A percentile compares a stretch with the other conserved stretches of the same genome.
These are phyloP conservation scores for Ustilago crameri DNA, from an alignment of 1,284 basidiomycete genomes.

Conservation along the genomic window DNA sequence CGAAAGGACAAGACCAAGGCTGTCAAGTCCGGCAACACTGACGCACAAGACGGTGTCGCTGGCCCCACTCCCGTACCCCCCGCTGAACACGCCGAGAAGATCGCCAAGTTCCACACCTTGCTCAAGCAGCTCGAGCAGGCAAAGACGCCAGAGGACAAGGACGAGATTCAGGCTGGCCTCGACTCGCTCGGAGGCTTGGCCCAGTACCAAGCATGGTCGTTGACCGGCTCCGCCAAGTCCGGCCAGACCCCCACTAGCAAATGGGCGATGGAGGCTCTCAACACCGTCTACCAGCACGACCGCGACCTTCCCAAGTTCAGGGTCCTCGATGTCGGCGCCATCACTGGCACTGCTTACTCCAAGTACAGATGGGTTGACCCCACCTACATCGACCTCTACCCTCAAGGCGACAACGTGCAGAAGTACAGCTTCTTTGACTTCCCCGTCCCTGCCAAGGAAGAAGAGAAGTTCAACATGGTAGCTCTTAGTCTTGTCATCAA, in stretches of 20 bases:
- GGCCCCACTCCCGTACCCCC: constrained; percentile 23
- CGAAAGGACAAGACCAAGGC: constrained; percentile 21
- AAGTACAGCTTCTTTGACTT: constrained; percentile 69
- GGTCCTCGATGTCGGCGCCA: constrained; percentile 70
- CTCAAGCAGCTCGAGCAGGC: constrained; percentile 63
- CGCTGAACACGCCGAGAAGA: constrained; percentile 52
- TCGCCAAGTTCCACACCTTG: constrained; percentile 62
- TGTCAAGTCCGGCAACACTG: constrained; percentile 6
- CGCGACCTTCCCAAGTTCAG: constrained; percentile 33
- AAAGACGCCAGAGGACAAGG: constrained; percentile 40
- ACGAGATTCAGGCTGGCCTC: constrained; percentile 43
- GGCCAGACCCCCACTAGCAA: constrained; percentile 55
- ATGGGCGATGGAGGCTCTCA: constrained; percentile 60
- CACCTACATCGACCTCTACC: constrained; percentile 69
- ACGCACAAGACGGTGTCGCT: constrained; percentile 9
- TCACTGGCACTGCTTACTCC: constrained; percentile 67
- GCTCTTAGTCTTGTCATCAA: constrained; percentile 69
- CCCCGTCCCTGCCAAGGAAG: constrained; percentile 41
- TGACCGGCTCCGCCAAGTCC: constrained; percentile 45
- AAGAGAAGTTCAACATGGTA: constrained; percentile 67
- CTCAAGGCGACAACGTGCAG: constrained; percentile 66
- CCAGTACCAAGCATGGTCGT: constrained; percentile 61
- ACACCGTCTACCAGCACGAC: constrained; percentile 38
- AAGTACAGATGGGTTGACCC: constrained; percentile 67
- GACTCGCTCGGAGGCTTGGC: constrained; percentile 59